phyloP scores from a whole-genome alignment of 1,284 basidiomycete species.

The Pseudozyma hubeiensis region DNA sequence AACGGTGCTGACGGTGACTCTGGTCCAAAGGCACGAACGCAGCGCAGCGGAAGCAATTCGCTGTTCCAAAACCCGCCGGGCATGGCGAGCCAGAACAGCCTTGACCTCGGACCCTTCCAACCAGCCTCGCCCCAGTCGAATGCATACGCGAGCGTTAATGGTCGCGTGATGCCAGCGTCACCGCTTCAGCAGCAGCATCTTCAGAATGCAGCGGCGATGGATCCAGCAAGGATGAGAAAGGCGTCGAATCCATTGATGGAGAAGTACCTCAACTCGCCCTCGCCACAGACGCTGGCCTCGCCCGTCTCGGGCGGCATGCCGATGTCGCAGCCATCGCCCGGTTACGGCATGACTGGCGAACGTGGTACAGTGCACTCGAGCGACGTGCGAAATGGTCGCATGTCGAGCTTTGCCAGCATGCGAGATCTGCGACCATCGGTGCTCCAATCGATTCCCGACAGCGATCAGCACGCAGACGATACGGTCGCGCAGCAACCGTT shows the following conservation, averaged over 20 bases:
- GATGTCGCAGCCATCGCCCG: conserved; percentile 5
- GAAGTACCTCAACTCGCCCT: conserved; percentile 48
- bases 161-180: conserved; percentile 18
- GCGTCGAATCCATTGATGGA: conserved; percentile 42
- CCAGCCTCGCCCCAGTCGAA: conserved; percentile 33
- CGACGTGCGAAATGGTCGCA: conserved; percentile 13
- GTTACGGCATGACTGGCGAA: conserved; percentile 5
- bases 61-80: conserved; percentile 52
- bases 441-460: conserved; percentile 36
- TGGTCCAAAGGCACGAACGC: conserved; percentile 17
- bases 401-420: conserved; percentile 37
- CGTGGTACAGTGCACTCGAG: conserved; percentile 3
- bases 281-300: conserved; percentile 33
- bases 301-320: conserved; percentile 5
- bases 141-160: conserved; percentile 19
- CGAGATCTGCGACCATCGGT: conserved; percentile 19
- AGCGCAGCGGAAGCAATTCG: conserved; percentile 14
- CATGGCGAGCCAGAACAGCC: conserved; percentile 57
- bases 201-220: not conserved
- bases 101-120: conserved; percentile 63
- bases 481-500: conserved; percentile 14
- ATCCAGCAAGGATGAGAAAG: conserved; percentile 27
- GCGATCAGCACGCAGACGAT: conserved; percentile 6
- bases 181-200: conserved; percentile 24
- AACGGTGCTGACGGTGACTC: conserved; percentile 26